Percentiles rank a stretch among this genome's conserved stretches.
Evolutionary conservation across 2,329 filamentous ascomycete genomes (phyloP).

Genomic region (Alternaria ethzedia): DNA sequence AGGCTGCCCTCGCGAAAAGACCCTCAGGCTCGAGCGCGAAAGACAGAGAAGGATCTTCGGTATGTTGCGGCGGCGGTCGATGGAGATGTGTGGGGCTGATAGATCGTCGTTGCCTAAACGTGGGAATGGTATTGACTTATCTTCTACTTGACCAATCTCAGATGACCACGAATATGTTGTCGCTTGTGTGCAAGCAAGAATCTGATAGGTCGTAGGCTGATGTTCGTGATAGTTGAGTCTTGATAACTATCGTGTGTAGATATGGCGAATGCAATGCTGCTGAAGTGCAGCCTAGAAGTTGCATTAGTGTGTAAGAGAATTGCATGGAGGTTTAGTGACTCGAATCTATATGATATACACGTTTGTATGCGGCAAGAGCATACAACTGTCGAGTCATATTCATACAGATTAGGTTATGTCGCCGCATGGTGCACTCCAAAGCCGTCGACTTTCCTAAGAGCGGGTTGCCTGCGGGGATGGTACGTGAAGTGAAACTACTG

Average conservation of each 20-base stretch:
- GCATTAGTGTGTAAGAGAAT: background rate
- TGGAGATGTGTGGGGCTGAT: background rate
- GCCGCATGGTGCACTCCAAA: constrained; percentile 71
- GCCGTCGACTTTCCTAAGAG: constrained; percentile 96
- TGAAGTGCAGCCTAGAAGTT: background rate
- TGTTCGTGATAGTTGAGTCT: background rate
- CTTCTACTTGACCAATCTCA: background rate
- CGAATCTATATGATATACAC: background rate
- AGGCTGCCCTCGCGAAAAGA: too few species aligned
- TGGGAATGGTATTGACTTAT: background rate
- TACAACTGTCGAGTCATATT: background rate
- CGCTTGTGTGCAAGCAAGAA: background rate
- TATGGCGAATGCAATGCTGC: background rate
- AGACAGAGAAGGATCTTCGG: too few species aligned
- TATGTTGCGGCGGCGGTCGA: too few species aligned
- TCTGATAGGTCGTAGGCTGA: background rate
- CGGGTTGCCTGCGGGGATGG: constrained; percentile 77
- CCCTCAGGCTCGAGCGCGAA: too few species aligned
- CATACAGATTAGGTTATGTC: background rate
- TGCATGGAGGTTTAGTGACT: background rate
- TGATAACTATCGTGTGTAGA: background rate
- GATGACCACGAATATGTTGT: background rate
- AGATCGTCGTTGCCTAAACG: background rate
- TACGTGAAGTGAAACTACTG: constrained; percentile 67
- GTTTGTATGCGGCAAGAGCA: background rate